Percentiles rank a stretch among this genome's conserved stretches.
Evolutionary conservation across 805 yeast species (phyloP).

Genomic region (Candida takata): DNA sequence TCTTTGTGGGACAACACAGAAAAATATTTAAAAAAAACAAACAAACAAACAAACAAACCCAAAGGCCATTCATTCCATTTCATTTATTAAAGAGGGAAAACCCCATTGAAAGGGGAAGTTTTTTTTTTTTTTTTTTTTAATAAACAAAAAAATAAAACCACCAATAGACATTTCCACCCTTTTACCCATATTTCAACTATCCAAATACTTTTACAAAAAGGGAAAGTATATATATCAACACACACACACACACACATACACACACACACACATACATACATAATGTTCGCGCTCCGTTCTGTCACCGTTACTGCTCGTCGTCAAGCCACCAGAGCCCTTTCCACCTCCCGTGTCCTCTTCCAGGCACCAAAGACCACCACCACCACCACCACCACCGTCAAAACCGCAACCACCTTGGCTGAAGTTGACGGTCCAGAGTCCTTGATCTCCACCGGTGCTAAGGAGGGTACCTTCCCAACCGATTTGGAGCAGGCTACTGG

Average conservation of each 20-base stretch:
- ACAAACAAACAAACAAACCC: too few relatives aligned
- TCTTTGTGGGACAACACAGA: too few relatives aligned
- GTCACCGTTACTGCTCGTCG: slow-evolving; percentile 25
- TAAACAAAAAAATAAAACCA: too few relatives aligned
- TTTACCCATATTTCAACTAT: too few relatives aligned
- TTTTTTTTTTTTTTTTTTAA: too few relatives aligned
- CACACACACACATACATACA: background rate
- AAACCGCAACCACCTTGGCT: slow-evolving; percentile 60
- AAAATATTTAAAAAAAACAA: too few relatives aligned
- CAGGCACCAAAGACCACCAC: slow-evolving; percentile 17
- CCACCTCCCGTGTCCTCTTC: slow-evolving; percentile 25
- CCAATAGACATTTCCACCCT: too few relatives aligned
- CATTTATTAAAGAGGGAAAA: too few relatives aligned
- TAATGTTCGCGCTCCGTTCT: slow-evolving; percentile 34
- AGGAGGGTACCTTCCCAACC: slow-evolving; percentile 79
- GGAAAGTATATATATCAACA: background rate
- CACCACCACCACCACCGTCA: too few relatives aligned
- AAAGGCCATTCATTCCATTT: too few relatives aligned
- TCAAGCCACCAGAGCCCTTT: slow-evolving; percentile 27
- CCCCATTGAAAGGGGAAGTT: too few relatives aligned
- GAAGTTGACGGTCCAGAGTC: slow-evolving; percentile 76
- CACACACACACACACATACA: background rate
- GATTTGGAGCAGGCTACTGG: slow-evolving; percentile 97
- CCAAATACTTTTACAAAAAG: too few relatives aligned
- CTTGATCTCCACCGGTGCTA: slow-evolving; percentile 88